Percentiles rank a stretch among this genome's conserved stretches.
Evolutionary conservation across 371 early-diverging fungal genomes (phyloP).

Genomic region (Lichtheimia ornata): DNA sequence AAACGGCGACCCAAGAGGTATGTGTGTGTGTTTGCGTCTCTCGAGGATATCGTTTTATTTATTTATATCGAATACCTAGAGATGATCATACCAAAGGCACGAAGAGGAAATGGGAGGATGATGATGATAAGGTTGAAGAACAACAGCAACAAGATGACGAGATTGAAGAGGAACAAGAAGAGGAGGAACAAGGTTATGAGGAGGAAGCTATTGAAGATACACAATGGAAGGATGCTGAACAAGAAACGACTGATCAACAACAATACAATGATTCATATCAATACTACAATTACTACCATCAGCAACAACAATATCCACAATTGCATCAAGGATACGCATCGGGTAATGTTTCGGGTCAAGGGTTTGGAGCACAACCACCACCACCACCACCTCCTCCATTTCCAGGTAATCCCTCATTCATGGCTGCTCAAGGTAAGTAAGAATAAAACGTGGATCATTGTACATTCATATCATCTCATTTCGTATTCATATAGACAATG

Average conservation of each 20-base stretch:
- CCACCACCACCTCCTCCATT: constrained; percentile 1
- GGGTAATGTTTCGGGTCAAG: too few relatives aligned
- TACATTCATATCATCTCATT: too few relatives aligned
- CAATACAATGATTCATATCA: constrained; percentile 2
- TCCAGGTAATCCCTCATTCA: neutral
- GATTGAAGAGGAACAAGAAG: neutral
- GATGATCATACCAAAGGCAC: neutral
- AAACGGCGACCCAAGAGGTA: neutral
- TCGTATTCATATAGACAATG: neutral
- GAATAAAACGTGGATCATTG: neutral
- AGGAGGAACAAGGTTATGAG: neutral
- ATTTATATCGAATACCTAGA: too few relatives aligned
- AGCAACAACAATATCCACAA: neutral
- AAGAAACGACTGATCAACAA: neutral
- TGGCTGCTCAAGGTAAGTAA: neutral
- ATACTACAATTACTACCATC: neutral
- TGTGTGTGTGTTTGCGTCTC: constrained; percentile 1
- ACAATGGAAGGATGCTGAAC: neutral
- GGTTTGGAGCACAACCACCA: constrained; percentile 4
- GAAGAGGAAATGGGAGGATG: neutral
- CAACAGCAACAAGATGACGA: constrained; percentile 5
- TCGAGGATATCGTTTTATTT: neutral
- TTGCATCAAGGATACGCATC: neutral
- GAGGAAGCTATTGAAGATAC: neutral
- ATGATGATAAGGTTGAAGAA: neutral